phyloP scores from a whole-genome alignment of 2,329 filamentous ascomycete genomes.

The Sporothrix euskadiensis region DNA sequence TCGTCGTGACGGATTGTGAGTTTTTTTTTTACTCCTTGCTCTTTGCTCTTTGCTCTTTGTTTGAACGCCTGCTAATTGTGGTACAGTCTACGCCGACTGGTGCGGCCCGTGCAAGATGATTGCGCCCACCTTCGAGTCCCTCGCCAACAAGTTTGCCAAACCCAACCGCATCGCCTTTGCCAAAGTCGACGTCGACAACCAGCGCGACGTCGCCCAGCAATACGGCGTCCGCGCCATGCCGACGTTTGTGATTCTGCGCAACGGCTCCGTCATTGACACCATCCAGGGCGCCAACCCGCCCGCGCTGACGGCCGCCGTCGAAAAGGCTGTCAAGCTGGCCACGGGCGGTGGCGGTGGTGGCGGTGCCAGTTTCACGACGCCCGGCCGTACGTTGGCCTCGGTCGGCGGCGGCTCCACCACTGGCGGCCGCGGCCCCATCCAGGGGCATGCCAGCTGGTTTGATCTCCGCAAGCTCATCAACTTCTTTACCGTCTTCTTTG shows the following conservation, averaged over 20 bases:
- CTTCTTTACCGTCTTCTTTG: slow-evolving; percentile 56
- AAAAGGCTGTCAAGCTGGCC: slow-evolving; percentile 63
- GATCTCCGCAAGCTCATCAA: slow-evolving; percentile 51
- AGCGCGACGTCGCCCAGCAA: slow-evolving; percentile 72
- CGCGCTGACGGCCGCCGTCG: slow-evolving; percentile 73
- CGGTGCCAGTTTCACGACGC: slow-evolving; percentile 53
- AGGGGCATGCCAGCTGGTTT: slow-evolving; percentile 34
- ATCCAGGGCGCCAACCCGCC: slow-evolving; percentile 79
- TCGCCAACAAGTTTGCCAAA: slow-evolving; percentile 76
- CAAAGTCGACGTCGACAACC: slow-evolving; percentile 87
- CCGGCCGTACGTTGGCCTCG: slow-evolving; percentile 59
- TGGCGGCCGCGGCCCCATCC: slow-evolving; percentile 18
- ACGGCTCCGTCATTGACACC: slow-evolving; percentile 69
- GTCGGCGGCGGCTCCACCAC: slow-evolving; percentile 27
- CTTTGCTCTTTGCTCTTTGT: slow-evolving; percentile 1
- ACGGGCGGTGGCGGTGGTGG: slow-evolving; percentile 36
- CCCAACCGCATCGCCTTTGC: slow-evolving; percentile 83
- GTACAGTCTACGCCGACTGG: slow-evolving; percentile 87
- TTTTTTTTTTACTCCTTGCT: slow-evolving; percentile 31
- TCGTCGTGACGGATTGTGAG: slow-evolving; percentile 86
- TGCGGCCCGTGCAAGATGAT: slow-evolving; percentile 93
- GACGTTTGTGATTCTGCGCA: slow-evolving; percentile 89
- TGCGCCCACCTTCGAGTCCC: slow-evolving; percentile 81
- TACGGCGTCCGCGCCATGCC: slow-evolving; percentile 87
- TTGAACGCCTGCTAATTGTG: slow-evolving; percentile 29